Evolutionary conservation across 1,139 yeast species (phyloP).

Genomic region (Neolecta irregularis): DNA sequence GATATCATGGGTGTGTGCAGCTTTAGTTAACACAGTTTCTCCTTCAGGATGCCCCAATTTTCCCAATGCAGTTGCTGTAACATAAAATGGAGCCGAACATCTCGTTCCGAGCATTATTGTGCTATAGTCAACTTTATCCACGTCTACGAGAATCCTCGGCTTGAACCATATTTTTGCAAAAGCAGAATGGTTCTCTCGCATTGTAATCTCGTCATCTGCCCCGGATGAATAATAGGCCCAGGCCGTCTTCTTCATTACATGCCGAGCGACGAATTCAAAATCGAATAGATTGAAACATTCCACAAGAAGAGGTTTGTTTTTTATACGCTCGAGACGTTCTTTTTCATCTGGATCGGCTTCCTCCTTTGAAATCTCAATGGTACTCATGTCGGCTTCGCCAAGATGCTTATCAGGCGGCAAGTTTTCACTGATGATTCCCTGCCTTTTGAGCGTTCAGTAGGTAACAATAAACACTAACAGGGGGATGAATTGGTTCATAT

Average conservation of each 20-base stretch:
- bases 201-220: slow-evolving; percentile 77
- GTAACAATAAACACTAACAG: no score
- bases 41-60: slow-evolving; percentile 43
- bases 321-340: slow-evolving; percentile 24
- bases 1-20: slow-evolving; percentile 33
- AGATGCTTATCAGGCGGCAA: slow-evolving; percentile 32
- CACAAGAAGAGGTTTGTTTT: slow-evolving; percentile 48
- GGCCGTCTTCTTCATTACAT: slow-evolving; percentile 57
- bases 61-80: slow-evolving; percentile 45
- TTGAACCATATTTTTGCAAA: slow-evolving; percentile 75
- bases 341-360: slow-evolving; percentile 18
- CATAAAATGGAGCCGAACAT: slow-evolving; percentile 36
- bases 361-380: slow-evolving; percentile 17
- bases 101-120: slow-evolving; percentile 39
- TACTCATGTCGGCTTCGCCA: slow-evolving; percentile 28
- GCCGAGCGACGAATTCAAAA: slow-evolving; percentile 72
- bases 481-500: slow-evolving; percentile 64
- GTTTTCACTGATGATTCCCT: slow-evolving; percentile 50
- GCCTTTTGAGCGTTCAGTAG: no score
- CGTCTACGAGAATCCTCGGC: slow-evolving; percentile 68
- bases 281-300: slow-evolving; percentile 58
- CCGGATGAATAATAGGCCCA: slow-evolving; percentile 92
- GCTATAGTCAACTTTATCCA: slow-evolving; percentile 36
- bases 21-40: slow-evolving; percentile 36
- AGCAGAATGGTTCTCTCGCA: slow-evolving; percentile 79